Evolutionary conservation across 2,329 filamentous ascomycete genomes (phyloP).

Genomic region (Scedosporium boydii): DNA sequence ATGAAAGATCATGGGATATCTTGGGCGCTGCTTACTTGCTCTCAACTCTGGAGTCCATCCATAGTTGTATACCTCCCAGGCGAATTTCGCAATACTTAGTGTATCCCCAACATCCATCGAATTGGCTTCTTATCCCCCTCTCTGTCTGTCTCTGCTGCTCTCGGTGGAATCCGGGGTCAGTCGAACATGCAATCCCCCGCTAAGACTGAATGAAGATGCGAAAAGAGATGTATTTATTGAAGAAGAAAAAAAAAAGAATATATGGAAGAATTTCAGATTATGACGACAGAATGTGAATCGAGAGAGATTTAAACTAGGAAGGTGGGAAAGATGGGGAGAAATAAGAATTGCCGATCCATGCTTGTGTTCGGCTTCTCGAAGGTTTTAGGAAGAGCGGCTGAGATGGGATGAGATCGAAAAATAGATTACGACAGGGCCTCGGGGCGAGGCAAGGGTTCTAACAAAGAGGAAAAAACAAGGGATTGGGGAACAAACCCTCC

Average conservation of each 20-base stretch:
- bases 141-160: not conserved
- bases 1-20: not conserved
- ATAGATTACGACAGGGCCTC: too few species aligned
- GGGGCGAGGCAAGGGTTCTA: not conserved
- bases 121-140: slow-evolving; percentile 8
- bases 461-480: not conserved
- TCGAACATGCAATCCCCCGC: too few species aligned
- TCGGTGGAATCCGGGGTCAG: not conserved
- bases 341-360: not conserved
- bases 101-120: slow-evolving; percentile 17
- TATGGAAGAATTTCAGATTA: not conserved
- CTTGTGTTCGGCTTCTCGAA: not conserved
- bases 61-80: slow-evolving; percentile 22
- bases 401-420: not conserved
- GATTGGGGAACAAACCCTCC: not conserved
- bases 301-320: not conserved
- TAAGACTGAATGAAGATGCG: not conserved
- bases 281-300: not conserved
- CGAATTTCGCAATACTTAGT: slow-evolving; percentile 20
- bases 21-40: too few species aligned
- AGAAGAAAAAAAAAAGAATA: not conserved
- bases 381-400: not conserved
- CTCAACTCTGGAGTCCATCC: slow-evolving; percentile 23
- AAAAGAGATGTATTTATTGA: too few species aligned
- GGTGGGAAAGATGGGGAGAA: not conserved